Base-by-base conservation (phyloP, 306 rosid genomes). In the Corylus heterophylla region DNA sequence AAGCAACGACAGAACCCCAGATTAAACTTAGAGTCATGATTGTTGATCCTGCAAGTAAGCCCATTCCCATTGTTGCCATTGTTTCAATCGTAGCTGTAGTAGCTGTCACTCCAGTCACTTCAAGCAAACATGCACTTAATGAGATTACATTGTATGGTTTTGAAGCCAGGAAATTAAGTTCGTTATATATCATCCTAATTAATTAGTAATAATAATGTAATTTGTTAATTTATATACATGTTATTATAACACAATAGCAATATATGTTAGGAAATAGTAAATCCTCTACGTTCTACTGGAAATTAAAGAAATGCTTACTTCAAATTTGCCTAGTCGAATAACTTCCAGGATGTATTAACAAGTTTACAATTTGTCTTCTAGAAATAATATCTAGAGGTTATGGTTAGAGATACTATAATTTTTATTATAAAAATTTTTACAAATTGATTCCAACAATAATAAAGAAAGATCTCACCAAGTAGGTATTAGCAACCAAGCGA, bases 1-100 rank as follows among this genome's bases (percentile, higher is more conserved):
- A 79, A 71, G 79, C 76, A 76, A 82, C 49, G 67, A 82, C 79
- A 37, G 77, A 82, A 2, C 82, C 88, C 84, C 88, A 82, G 8
- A 79, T 42, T 29, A 85, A 45, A 25, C 84, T 82, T n/a, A 85
- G 88, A 56, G 62, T 29, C 78, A 79, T 75, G 59, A 82, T 85
- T 50, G 86, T 31, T 37, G 79, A 75, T 51, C 88, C 88, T 42
- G 83, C 78, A 14, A 85, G 74, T 55, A 82, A 63, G 50, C 77
- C 58, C 78, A 85, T 85, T 49, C 54, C 74, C 78, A 82, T 85
- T 48, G 45, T 45, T 54, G 81, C 79, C 39, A 22, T 12, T 59
- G 56, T 59, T 67, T 72, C 71, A 49, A 50, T 16, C 1, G 78
- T 72, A 5, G 35, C 79, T 72, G 79, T 6, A 71, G 66, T 82